Evolutionary conservation across 2,329 filamentous ascomycete genomes (phyloP), one percentile per base, ranked within the genome.

Genomic region (Colletotrichum sublineola): DNA sequence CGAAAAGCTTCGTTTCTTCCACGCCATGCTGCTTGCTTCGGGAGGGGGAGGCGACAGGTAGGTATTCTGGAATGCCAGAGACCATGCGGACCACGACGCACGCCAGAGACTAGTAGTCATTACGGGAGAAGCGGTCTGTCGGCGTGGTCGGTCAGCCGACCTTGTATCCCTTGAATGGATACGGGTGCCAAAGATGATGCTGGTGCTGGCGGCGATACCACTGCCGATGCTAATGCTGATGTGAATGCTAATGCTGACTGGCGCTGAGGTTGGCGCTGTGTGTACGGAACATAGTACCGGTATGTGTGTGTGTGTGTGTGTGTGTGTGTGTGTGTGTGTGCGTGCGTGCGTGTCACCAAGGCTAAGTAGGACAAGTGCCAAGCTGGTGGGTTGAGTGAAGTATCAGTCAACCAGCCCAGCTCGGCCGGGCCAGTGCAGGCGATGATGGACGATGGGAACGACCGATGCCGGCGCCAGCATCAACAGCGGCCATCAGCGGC

Each of bases 391-490:
- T 33, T 44, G 15, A 42, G 15, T 31, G 7, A 57, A 31, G 11
- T 61, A 18, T 40, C 56, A 69, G 68, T 67, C 63, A 46, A 9
- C 20, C 20, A 46, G 6, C 6, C 42, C 42, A 44, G 42, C 42
- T 29, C 40, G 42, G 40, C 57, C 38, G 57, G 57, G 29, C 42
- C 33, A 29, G 68, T 57, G 64, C 68, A 50, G 60, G 36, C 36
- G 42, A 55, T 56, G n/a, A 36, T 44, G 14, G 29, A n/a, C 53
- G 9, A 7, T n/a, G 7, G 20, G 20, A 48, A 48, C 38, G 63
- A 68, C 57, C 68, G 57, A 68, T 71, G 63, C 63, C 63, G 56
- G 68, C 63, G 46, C 44, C 63, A 61, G 46, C 55, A 20, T 31
- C 15, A 40, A 36, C 52, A 29, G 18, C 42, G 50, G n/a, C 63